phyloP scores from a whole-genome alignment of 2,329 filamentous ascomycete species.

The Trichoderma koningiopsis region DNA sequence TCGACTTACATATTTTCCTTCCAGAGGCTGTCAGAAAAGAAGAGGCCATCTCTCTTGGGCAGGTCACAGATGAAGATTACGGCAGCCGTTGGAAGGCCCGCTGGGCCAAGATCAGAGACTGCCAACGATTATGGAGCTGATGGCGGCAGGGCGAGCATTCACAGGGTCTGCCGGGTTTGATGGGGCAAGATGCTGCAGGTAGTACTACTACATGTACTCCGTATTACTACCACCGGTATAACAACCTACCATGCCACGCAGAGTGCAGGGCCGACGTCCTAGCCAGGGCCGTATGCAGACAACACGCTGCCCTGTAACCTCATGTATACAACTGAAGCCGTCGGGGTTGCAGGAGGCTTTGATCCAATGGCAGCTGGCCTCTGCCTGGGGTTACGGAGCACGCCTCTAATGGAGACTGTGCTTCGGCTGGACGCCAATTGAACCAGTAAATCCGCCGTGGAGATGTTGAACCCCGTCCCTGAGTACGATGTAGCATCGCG shows the following conservation, averaged over 20 bases:
- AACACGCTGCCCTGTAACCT: constrained; percentile 8
- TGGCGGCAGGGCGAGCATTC: background rate
- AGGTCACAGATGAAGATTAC: background rate
- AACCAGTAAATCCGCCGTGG: background rate
- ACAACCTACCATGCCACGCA: background rate
- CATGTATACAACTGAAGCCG: background rate
- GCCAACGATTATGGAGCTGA: background rate
- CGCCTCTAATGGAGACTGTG: background rate
- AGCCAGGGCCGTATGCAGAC: constrained; percentile 3
- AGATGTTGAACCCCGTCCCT: background rate
- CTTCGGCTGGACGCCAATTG: background rate
- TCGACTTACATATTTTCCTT: background rate
- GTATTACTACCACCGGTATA: background rate
- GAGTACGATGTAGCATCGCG: background rate
- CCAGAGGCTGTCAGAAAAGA: background rate
- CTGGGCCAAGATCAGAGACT: background rate
- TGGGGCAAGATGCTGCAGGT: background rate
- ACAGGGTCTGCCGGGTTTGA: background rate
- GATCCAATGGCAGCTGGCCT: background rate
- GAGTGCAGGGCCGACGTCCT: background rate
- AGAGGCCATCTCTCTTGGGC: background rate
- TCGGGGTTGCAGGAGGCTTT: background rate
- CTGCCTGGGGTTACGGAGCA: background rate
- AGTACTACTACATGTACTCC: background rate
- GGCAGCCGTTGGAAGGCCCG: background rate